Conservation (phyloP, 2,329 filamentous ascomycete species). For the Cercospora zeae-maydis region DNA sequence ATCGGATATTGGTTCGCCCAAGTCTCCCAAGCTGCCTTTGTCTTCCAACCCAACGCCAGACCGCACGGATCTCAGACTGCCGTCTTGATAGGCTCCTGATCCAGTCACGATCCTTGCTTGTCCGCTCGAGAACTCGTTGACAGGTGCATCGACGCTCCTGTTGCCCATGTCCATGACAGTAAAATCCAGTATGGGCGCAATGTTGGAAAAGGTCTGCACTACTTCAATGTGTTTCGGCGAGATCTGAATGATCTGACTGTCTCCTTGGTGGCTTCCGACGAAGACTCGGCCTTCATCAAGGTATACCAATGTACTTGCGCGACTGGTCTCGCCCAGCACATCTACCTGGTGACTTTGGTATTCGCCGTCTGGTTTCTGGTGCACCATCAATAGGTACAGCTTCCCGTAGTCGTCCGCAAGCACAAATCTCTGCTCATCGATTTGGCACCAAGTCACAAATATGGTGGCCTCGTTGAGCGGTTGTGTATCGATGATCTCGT, state of each 20-base stretch:
- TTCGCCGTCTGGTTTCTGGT: conserved; percentile 59
- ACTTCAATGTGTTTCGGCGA: conserved; percentile 57
- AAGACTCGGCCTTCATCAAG: conserved; percentile 71
- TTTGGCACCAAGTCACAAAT: conserved; percentile 86
- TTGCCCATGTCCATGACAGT: conserved; percentile 95
- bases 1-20: conserved; percentile 49
- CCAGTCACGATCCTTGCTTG: conserved; percentile 91
- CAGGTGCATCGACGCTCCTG: conserved; percentile 70
- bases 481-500: conserved; percentile 61
- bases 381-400: conserved; percentile 78
- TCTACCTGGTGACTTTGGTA: conserved; percentile 71
- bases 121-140: conserved; percentile 89
- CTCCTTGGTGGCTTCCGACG: conserved; percentile 86
- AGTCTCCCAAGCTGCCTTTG: conserved; percentile 64
- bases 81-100: conserved; percentile 85
- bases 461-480: conserved; percentile 70
- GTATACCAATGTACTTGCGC: conserved; percentile 75
- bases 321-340: conserved; percentile 65
- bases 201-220: conserved; percentile 74
- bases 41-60: conserved; percentile 85
- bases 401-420: conserved; percentile 87
- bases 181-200: conserved; percentile 90
- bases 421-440: conserved; percentile 79
- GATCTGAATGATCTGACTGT: conserved; percentile 77
- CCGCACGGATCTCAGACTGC: conserved; percentile 81